These are phyloP conservation scores for Umbelopsis sp. DNA, from an alignment of 192 early-diverging fungal species.

Conservation along the genomic window DNA sequence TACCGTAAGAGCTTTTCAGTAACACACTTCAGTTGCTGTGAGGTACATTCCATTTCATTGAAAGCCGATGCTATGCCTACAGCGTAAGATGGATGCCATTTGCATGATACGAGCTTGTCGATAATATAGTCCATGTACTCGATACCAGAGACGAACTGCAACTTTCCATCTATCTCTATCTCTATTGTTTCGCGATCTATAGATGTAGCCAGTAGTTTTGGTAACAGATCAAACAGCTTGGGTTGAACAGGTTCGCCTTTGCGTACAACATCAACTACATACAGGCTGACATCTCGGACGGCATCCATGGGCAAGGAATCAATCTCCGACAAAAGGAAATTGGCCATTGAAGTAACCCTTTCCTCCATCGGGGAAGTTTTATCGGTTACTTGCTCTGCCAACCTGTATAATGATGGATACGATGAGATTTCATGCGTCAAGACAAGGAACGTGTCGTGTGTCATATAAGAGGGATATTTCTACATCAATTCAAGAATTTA, in stretches of 20 bases:
- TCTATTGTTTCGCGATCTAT: background rate
- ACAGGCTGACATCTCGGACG: background rate
- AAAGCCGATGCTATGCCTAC: constrained; percentile 23
- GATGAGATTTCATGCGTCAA: background rate
- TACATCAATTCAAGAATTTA: too few relatives aligned
- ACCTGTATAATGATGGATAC: background rate
- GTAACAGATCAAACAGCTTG: constrained; percentile 29
- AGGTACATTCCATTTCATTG: constrained; percentile 33
- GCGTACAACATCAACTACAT: constrained; percentile 12
- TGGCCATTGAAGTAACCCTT: constrained; percentile 18
- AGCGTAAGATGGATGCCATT: constrained; percentile 24
- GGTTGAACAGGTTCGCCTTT: constrained; percentile 14
- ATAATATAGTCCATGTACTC: background rate
- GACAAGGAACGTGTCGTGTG: too few relatives aligned
- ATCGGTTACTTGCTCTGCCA: background rate
- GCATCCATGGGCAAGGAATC: constrained; percentile 12
- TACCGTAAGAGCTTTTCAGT: constrained; percentile 20
- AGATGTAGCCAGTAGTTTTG: constrained; percentile 12
- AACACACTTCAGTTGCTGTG: constrained; percentile 13
- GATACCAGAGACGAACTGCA: constrained; percentile 16
- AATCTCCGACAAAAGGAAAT: constrained; percentile 30
- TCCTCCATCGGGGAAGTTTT: background rate
- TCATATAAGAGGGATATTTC: too few relatives aligned
- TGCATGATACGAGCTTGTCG: constrained; percentile 9
- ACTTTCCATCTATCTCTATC: background rate